Evolutionary conservation across 805 yeast species (phyloP).

Genomic region (Danielia oregonensis): DNA sequence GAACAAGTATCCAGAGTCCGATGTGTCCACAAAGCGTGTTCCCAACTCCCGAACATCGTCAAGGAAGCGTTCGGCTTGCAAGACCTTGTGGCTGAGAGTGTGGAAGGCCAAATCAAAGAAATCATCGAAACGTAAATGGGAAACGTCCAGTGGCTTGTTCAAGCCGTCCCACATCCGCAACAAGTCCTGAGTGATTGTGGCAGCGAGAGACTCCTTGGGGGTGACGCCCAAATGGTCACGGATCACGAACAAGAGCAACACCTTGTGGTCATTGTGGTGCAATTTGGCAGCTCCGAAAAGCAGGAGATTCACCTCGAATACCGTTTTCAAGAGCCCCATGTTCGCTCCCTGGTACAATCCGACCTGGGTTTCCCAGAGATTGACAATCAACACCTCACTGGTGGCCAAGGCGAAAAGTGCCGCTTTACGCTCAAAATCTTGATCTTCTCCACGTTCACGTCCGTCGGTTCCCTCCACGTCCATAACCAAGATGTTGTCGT

Average conservation of each 20-base stretch:
- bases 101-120: slow-evolving; percentile 84
- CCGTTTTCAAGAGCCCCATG: slow-evolving; percentile 92
- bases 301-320: slow-evolving; percentile 89
- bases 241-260: slow-evolving; percentile 77
- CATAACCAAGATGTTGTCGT: slow-evolving; percentile 62
- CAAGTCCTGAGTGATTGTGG: slow-evolving; percentile 69
- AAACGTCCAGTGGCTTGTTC: slow-evolving; percentile 66
- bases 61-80: slow-evolving; percentile 69
- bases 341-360: slow-evolving; percentile 98
- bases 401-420: slow-evolving; percentile 93
- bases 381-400: slow-evolving; percentile 83
- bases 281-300: slow-evolving; percentile 63
- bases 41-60: slow-evolving; percentile 62
- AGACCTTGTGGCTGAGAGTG: slow-evolving; percentile 78
- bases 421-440: slow-evolving; percentile 95
- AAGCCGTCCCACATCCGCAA: slow-evolving; percentile 73
- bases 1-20: slow-evolving; percentile 45
- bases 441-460: slow-evolving; percentile 96
- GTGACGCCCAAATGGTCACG: slow-evolving; percentile 90
- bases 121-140: slow-evolving; percentile 55
- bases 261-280: slow-evolving; percentile 46
- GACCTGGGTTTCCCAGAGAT: slow-evolving; percentile 96
- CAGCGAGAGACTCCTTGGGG: slow-evolving; percentile 66
- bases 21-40: slow-evolving; percentile 45
- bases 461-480: slow-evolving; percentile 99